Conservation (phyloP, 768 basidiomycete species). For the Kondoa subrosea region DNA sequence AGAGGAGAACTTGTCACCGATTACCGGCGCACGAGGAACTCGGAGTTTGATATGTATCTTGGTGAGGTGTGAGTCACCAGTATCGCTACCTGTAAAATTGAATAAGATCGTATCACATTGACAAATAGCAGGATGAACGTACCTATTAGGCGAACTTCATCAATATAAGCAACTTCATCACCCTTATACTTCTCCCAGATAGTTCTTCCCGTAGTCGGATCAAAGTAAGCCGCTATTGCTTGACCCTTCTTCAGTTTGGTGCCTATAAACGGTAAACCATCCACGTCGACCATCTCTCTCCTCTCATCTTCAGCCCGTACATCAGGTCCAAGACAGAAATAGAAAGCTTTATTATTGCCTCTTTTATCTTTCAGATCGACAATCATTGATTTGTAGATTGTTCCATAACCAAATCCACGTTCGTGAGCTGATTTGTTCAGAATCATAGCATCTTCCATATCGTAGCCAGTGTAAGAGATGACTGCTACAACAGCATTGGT, state of each 20-base stretch:
- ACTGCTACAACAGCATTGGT: constrained; percentile 98
- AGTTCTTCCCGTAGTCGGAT: constrained; percentile 67
- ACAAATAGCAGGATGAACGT: constrained; percentile 30
- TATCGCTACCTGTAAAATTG: constrained; percentile 57
- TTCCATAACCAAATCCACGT: constrained; percentile 90
- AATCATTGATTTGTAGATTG: constrained; percentile 85
- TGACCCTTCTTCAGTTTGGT: constrained; percentile 53
- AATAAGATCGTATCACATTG: background rate
- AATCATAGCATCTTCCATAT: constrained; percentile 99
- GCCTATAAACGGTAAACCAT: constrained; percentile 74
- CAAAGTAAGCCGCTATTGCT: constrained; percentile 67
- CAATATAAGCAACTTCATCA: constrained; percentile 74
- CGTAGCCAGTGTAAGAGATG: constrained; percentile 98
- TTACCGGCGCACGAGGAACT: constrained; percentile 84
- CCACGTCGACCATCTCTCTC: constrained; percentile 48
- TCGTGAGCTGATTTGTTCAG: constrained; percentile 97
- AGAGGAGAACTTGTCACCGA: constrained; percentile 98
- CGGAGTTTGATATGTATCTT: constrained; percentile 86
- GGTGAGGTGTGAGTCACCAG: constrained; percentile 71
- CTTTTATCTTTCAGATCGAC: constrained; percentile 70
- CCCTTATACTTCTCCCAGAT: constrained; percentile 88
- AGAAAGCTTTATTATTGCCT: constrained; percentile 49
- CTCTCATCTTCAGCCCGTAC: constrained; percentile 41
- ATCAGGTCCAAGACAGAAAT: constrained; percentile 64
- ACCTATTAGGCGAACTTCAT: constrained; percentile 82